These are phyloP conservation scores for Clitopilus passeckerianus DNA, from an alignment of 768 basidiomycete genomes.

Conservation along the genomic window DNA sequence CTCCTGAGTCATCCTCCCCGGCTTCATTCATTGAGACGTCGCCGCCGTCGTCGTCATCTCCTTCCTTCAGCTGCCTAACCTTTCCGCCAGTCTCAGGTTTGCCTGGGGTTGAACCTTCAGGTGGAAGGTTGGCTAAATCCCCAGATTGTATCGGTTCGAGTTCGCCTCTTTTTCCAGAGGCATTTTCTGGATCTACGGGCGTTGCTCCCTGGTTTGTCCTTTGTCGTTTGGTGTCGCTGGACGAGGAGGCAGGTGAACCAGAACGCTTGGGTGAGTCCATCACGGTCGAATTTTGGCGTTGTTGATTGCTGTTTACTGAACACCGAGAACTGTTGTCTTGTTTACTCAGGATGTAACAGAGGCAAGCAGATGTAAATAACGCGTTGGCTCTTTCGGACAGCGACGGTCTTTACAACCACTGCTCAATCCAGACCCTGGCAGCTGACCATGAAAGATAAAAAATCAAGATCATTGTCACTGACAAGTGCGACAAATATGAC, in stretches of 20 bases:
- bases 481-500: neutral
- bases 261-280: slow-evolving; percentile 70
- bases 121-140: slow-evolving; percentile 74
- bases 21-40: slow-evolving; percentile 83
- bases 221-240: slow-evolving; percentile 53
- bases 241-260: slow-evolving; percentile 47
- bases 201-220: slow-evolving; percentile 62
- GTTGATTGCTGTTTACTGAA: slow-evolving; percentile 5
- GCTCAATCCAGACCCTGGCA: neutral
- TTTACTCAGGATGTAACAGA: slow-evolving; percentile 7
- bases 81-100: slow-evolving; percentile 41
- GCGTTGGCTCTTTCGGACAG: neutral
- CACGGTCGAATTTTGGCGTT: slow-evolving; percentile 8
- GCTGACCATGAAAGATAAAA: neutral
- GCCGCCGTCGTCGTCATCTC: slow-evolving; percentile 64
- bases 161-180: slow-evolving; percentile 84
- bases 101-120: slow-evolving; percentile 28
- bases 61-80: slow-evolving; percentile 40
- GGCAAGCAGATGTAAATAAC: slow-evolving; percentile 5
- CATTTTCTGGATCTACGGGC: slow-evolving; percentile 73
- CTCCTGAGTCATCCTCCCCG: slow-evolving; percentile 73
- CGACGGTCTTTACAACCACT: too few relatives aligned
- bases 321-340: slow-evolving; percentile 9
- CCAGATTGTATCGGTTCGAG: slow-evolving; percentile 77
- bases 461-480: neutral